These are phyloP conservation scores for Alternaria arbusti DNA, from an alignment of 2,329 filamentous ascomycete species.

Conservation along the genomic window DNA sequence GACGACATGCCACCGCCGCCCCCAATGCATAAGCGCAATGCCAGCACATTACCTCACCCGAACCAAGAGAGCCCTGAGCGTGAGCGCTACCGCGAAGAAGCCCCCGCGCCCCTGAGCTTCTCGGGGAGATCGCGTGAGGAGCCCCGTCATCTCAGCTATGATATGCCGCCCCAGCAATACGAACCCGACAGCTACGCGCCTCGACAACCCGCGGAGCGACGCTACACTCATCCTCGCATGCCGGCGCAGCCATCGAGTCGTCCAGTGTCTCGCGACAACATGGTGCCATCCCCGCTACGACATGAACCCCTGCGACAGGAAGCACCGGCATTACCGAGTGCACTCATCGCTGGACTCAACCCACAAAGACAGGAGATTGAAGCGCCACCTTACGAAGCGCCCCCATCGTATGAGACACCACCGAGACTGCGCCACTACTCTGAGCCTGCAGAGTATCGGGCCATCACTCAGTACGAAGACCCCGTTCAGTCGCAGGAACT, in stretches of 20 bases:
- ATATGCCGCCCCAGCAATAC: constrained; percentile 37
- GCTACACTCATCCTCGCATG: constrained; percentile 40
- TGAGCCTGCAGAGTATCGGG: constrained; percentile 42
- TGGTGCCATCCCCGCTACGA: constrained; percentile 34
- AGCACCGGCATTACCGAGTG: constrained; percentile 30
- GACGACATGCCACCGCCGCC: constrained; percentile 57
- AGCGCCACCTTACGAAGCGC: constrained; percentile 26
- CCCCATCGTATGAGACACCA: constrained; percentile 29
- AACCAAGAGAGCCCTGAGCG: constrained; percentile 24
- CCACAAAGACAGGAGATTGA: constrained; percentile 33
- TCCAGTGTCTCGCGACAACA: constrained; percentile 43
- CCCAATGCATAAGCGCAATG: constrained; percentile 46
- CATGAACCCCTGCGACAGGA: constrained; percentile 33
- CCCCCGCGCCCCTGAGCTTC: constrained; percentile 44
- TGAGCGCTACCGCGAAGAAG: constrained; percentile 33
- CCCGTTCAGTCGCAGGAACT: constrained; percentile 38
- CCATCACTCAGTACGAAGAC: constrained; percentile 40
- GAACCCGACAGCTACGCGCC: constrained; percentile 29
- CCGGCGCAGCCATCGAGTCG: constrained; percentile 30
- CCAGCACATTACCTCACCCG: constrained; percentile 37
- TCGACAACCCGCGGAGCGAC: constrained; percentile 35
- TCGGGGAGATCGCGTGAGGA: constrained; percentile 35
- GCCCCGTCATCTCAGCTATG: constrained; percentile 27
- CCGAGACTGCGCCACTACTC: constrained; percentile 42
- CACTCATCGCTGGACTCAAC: constrained; percentile 42